Evolutionary conservation across 768 basidiomycete genomes (phyloP), one percentile per base, ranked within the genome.

Genomic region (Crepidotus variabilis): DNA sequence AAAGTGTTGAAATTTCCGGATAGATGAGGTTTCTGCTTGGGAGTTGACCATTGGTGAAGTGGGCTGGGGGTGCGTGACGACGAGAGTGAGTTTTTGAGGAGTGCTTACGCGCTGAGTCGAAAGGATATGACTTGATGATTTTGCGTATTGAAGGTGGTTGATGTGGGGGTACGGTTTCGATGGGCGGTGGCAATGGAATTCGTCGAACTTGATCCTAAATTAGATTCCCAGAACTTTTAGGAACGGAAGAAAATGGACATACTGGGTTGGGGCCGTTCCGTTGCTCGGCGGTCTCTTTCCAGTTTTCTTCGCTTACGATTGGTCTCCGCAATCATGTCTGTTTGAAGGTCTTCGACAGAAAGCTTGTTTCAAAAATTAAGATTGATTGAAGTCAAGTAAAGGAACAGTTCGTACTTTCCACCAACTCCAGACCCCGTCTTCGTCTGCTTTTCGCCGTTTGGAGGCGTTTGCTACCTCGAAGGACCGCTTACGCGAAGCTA

Each of bases 241-340:
- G 3, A 20, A 56, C 35, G 33, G 1, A 61, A 45, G 16, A 6
- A n/a, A 34, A 28, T 10, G 53, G 35, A 75, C 82, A 49, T 63
- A 93, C 94, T 71, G 52, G 87, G 84, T 48, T 82, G 84, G 9
- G 90, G 87, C n/a, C 86, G 75, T 61, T 94, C 94, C 11, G 86
- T 67, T 0, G 82, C 80, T 60, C 94, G 79, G 59, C 92, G 84
- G 60, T 97, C 94, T 57, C 94, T 79, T 68, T 98, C 94, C 34
- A 98, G 70, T 49, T 84, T 79, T 47, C 95, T 77, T 56, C 92
- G 79, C 70, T 96, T 96, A 60, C 90, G 78, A 68, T 92, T 94
- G 6, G 90, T 87, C 63, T 95, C 91, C 0, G 94, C 85, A 55
- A 95, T 88, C 86, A 96, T 90, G 13, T 89, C 87, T 1, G 83